Conservation (phyloP, 768 basidiomycete genomes). For the Suillus paluster region DNA sequence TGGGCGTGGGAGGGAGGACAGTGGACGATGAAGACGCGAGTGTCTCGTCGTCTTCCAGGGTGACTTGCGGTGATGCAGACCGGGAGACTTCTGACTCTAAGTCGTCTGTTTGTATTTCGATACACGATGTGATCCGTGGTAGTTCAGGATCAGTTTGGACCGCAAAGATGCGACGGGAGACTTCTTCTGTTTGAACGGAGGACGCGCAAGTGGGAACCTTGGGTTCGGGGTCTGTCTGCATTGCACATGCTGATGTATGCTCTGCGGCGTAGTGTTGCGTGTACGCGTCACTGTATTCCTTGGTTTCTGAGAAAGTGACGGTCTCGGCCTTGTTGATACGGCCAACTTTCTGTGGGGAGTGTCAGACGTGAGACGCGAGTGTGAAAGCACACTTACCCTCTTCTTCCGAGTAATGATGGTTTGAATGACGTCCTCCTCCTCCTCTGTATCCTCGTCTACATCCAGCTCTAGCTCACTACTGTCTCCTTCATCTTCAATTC, state of each 20-base stretch:
- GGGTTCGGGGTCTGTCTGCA: constrained; percentile 68
- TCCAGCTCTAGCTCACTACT: constrained; percentile 40
- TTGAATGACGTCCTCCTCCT: constrained; percentile 70
- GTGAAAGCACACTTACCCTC: constrained; percentile 48
- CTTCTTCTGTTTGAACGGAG: constrained; percentile 60
- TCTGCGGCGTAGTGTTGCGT: constrained; percentile 70
- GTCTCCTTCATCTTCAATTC: constrained; percentile 41
- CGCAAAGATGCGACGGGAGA: constrained; percentile 25
- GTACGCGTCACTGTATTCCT: constrained; percentile 76
- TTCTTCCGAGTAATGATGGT: constrained; percentile 89
- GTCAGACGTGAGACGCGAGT: constrained; percentile 11
- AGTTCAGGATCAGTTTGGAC: constrained; percentile 46
- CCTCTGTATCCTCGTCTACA: constrained; percentile 61
- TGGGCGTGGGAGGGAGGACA: constrained; percentile 71
- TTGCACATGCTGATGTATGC: constrained; percentile 48
- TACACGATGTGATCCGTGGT: constrained; percentile 45
- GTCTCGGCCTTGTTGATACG: constrained; percentile 56
- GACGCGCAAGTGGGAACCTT: constrained; percentile 50
- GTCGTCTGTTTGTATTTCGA: constrained; percentile 68
- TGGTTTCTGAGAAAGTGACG: constrained; percentile 57
- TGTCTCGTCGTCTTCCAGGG: constrained; percentile 50
- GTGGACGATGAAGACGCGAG: constrained; percentile 78
- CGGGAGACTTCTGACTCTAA: constrained; percentile 35
- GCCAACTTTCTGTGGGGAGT: constrained; percentile 61
- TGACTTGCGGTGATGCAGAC: constrained; percentile 45